Base-by-base conservation (phyloP, 1,284 basidiomycete genomes). In the Tilletia caries region DNA sequence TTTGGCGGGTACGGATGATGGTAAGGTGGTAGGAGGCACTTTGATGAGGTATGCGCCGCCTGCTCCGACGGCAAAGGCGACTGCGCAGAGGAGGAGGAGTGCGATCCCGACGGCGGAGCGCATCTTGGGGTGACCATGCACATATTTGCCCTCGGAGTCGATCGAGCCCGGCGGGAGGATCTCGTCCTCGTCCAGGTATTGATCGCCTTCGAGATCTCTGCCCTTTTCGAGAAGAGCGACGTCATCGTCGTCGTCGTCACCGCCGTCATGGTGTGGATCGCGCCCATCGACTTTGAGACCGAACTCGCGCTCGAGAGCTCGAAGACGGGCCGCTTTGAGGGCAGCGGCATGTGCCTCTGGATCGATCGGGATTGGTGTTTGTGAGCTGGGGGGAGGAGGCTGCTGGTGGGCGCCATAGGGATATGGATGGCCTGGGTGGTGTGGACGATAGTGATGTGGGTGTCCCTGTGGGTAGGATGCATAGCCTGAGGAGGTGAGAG, bases 401-500 rank as follows among this genome's bases (percentile, higher is more conserved):
- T 6, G 50, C 20, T 41, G 37, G 37, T 15, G 10, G 27, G 8
- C n/a, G 37, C 43, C 34, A 32, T 65, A 65, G 10, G 64, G 64
- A n/a, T 65, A 65, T 20, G 29, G 29, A 23, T n/a, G 64, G 10
- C 12, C 20, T 20, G 27, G 34, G 60, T 65, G n/a, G n/a, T 27
- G 64, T 41, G n/a, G n/a, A 8, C 43, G 27, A 27, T 25, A 41
- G 33, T 65, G 64, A 33, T 65, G 43, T 15, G 34, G 32, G n/a
- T n/a, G n/a, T n/a, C n/a, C n/a, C n/a, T n/a, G n/a, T n/a, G n/a
- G 37, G 27, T 67, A 58, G 20, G 41, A 5, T 6, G 46, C 34
- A 48, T 46, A 43, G 2, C 66, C 71, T 18, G 58, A 52, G 29
- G 58, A 68, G 29, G 74, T 73, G 4, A 78, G 62, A 25, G 75